Conservation (phyloP, 2,329 filamentous ascomycete genomes). For the Leptographium galeiforme region DNA sequence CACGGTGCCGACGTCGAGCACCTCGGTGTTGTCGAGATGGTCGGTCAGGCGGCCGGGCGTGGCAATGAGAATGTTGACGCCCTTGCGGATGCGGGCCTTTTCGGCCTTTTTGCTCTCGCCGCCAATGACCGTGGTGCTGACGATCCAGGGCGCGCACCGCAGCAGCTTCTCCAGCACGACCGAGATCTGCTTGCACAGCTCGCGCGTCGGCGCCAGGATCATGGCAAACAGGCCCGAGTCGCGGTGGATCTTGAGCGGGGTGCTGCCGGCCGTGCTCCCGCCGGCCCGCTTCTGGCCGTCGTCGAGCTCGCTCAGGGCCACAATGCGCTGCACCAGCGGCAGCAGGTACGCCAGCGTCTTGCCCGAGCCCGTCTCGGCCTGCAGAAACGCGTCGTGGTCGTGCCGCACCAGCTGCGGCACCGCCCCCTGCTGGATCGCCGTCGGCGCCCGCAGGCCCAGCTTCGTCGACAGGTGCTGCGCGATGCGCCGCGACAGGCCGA, state of each 20-base stretch:
- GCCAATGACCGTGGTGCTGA: constrained; percentile 69
- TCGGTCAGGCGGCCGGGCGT: constrained; percentile 86
- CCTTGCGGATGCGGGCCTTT: constrained; percentile 86
- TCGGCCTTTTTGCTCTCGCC: constrained; percentile 64
- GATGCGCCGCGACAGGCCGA: constrained; percentile 69
- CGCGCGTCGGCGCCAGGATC: constrained; percentile 83
- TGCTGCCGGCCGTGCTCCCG: neutral
- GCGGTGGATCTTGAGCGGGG: constrained; percentile 49
- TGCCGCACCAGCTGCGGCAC: constrained; percentile 67
- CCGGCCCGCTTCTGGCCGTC: constrained; percentile 25
- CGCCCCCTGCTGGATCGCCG: constrained; percentile 84
- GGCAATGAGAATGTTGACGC: constrained; percentile 88
- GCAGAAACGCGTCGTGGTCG: constrained; percentile 85
- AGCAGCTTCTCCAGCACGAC: constrained; percentile 74
- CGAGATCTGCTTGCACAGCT: constrained; percentile 88
- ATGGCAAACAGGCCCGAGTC: constrained; percentile 88
- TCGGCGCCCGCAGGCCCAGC: constrained; percentile 79
- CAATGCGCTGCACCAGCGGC: constrained; percentile 78
- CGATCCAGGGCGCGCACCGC: constrained; percentile 85
- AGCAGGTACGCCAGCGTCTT: constrained; percentile 95
- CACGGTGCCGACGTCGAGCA: constrained; percentile 74
- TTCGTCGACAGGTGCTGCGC: constrained; percentile 75
- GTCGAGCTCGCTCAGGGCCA: constrained; percentile 53
- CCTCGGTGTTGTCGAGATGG: constrained; percentile 85
- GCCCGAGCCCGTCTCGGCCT: constrained; percentile 93